phyloP scores from a whole-genome alignment of 2,329 filamentous ascomycete species.

The Cadophora sp. region DNA sequence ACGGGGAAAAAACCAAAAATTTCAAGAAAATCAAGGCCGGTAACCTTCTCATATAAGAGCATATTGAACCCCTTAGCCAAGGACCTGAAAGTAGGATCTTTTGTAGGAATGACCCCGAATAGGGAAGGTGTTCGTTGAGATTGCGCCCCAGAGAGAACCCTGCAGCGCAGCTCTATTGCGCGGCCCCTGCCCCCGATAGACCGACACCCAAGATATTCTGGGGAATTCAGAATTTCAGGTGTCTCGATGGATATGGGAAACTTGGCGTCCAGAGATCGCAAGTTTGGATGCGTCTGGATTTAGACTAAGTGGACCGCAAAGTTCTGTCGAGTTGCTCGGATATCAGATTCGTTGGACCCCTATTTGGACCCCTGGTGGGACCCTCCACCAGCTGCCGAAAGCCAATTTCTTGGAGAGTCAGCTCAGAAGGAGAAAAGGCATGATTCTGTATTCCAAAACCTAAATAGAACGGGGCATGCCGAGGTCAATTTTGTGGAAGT shows the following conservation, averaged over 20 bases:
- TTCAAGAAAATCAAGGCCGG: neutral
- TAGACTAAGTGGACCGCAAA: neutral
- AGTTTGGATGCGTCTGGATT: neutral
- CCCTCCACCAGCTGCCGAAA: conserved; percentile 4
- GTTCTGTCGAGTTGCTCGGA: neutral
- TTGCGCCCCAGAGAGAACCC: conserved; percentile 16
- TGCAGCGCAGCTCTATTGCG: neutral
- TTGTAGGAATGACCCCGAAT: conserved; percentile 7
- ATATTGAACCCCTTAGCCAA: conserved; percentile 1
- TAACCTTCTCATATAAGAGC: conserved; percentile 8
- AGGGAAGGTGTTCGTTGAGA: conserved; percentile 15
- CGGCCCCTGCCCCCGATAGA: conserved; percentile 4
- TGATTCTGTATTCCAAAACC: neutral
- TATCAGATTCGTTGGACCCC: neutral
- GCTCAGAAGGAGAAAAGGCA: neutral
- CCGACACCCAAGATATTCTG: neutral
- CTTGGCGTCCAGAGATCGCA: conserved; percentile 7
- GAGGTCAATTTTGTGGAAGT: neutral
- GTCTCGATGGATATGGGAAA: neutral
- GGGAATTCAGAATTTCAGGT: neutral
- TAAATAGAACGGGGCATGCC: neutral
- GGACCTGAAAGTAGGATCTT: neutral
- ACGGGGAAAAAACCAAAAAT: neutral
- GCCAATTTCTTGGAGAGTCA: neutral
- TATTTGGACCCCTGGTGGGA: conserved; percentile 2